Evolutionary conservation across 441 rosid genomes (phyloP), one percentile per base, ranked within the genome.

Genomic region (Syzygium syzygioides): DNA sequence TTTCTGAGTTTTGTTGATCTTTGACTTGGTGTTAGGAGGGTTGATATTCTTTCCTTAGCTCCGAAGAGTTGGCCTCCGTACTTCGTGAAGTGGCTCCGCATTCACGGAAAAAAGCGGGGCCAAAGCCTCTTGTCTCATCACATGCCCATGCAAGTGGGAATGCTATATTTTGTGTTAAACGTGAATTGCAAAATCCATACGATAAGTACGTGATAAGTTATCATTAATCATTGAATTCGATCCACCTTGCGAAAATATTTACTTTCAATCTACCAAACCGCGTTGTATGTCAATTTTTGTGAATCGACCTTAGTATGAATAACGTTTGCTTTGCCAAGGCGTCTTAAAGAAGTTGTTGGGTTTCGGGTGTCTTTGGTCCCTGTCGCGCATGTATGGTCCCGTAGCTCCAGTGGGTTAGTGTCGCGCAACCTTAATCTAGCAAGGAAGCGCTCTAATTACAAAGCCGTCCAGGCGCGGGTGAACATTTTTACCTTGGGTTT

Each of bases 11-110:
- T 11, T 57, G 83, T 37, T 1, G 83, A 71, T 28, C 17, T 37
- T 37, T 37, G 52, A 71, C 52, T 71, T 37, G 52, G 52, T 37
- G 17, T 64, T 45, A 13, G 18, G 28, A 41, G 10, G 83, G 45
- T 14, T 41, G 30, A 34, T 88, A 89, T 90, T 86, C 93, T 79
- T 91, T 91, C 86, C 93, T 91, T 91, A 85, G 88, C 92, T 26
- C 56, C 90, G 85, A 91, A 91, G 91, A 71, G 88, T 88, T 66
- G 0, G 83, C 52, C 83, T 23, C 80, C 7, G 45, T 66, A 66
- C 41, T 32, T 32, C 45, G 79, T 23, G 79, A 9, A 59, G 64
- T 26, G 64, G 64, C 64, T 59, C 30, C 30, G 30, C 30, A 59
- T 59, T 12, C 64, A 59, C 30, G 32, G 59, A 4, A 0, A 60